Percentiles rank a stretch among this genome's conserved stretches.
Conservation (phyloP, 1,284 basidiomycete genomes). For the Irpex sp. region DNA sequence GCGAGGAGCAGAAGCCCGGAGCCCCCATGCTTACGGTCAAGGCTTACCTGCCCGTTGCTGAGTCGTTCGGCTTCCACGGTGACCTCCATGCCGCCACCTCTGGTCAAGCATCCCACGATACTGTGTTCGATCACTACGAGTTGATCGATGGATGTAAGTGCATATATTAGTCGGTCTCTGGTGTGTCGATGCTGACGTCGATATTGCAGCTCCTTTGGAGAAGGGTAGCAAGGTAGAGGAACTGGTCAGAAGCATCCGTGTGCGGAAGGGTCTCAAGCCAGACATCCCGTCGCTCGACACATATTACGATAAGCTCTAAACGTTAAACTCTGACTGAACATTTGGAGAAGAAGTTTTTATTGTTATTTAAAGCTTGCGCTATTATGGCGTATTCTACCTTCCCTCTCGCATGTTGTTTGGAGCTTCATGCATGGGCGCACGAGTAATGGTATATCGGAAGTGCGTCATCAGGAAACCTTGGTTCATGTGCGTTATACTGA, state of each 20-base stretch:
- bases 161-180: conserved; percentile 23
- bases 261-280: conserved; percentile 92
- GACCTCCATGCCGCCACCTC: conserved; percentile 90
- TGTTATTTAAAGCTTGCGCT: too few relatives aligned
- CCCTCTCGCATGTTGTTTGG: too few relatives aligned
- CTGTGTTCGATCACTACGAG: conserved; percentile 93
- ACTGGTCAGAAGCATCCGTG: conserved; percentile 81
- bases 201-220: conserved; percentile 61
- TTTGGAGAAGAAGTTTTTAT: conserved; percentile 19
- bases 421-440: too few relatives aligned
- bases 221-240: conserved; percentile 91
- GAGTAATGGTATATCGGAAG: too few relatives aligned
- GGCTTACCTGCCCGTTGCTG: conserved; percentile 95
- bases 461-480: too few relatives aligned
- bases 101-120: conserved; percentile 98
- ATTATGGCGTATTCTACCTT: too few relatives aligned
- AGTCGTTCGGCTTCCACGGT: conserved; percentile 99
- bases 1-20: conserved; percentile 94
- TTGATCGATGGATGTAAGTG: conserved; percentile 75
- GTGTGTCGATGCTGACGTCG: not conserved
- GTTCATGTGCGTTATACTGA: too few relatives aligned
- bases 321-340: conserved; percentile 13
- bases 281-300: conserved; percentile 83
- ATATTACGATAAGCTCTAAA: conserved; percentile 83
- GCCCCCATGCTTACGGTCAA: conserved; percentile 99